These are phyloP conservation scores for Mytilinidion resinicola DNA, from an alignment of 495 filamentous ascomycete genomes.

Conservation along the genomic window DNA sequence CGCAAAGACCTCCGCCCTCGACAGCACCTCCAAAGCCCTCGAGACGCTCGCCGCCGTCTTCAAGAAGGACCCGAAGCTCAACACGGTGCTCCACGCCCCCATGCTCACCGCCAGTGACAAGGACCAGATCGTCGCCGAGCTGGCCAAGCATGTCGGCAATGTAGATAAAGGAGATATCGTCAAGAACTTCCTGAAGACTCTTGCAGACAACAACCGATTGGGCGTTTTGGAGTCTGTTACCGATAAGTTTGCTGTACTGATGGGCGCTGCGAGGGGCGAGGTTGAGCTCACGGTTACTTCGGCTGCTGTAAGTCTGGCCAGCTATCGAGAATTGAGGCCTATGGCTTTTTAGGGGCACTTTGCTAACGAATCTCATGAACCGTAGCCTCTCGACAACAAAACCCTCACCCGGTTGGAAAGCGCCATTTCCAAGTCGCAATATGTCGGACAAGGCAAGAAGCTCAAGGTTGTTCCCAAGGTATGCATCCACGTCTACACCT, in stretches of 20 bases:
- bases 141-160: slow-evolving; percentile 67
- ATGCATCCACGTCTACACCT: slow-evolving; percentile 25
- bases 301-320: slow-evolving; percentile 62
- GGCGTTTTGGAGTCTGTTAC: slow-evolving; percentile 72
- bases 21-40: slow-evolving; percentile 71
- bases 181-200: slow-evolving; percentile 84
- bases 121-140: slow-evolving; percentile 71
- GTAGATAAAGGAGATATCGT: slow-evolving; percentile 70
- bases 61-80: slow-evolving; percentile 74
- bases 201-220: slow-evolving; percentile 94
- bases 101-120: slow-evolving; percentile 74
- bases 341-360: not conserved
- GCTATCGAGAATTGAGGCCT: not conserved
- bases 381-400: slow-evolving; percentile 79
- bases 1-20: slow-evolving; percentile 77
- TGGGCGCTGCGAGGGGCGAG: slow-evolving; percentile 86
- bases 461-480: slow-evolving; percentile 93
- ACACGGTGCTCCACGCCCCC: slow-evolving; percentile 66
- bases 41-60: slow-evolving; percentile 61
- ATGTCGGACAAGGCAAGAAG: slow-evolving; percentile 89
- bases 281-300: slow-evolving; percentile 84
- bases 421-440: slow-evolving; percentile 81
- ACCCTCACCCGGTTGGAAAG: slow-evolving; percentile 75
- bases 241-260: slow-evolving; percentile 80
- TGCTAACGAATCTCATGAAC: slow-evolving; percentile 12